phyloP scores from a whole-genome alignment of 257 asterid species.

The Nicotiana sylvestris region DNA sequence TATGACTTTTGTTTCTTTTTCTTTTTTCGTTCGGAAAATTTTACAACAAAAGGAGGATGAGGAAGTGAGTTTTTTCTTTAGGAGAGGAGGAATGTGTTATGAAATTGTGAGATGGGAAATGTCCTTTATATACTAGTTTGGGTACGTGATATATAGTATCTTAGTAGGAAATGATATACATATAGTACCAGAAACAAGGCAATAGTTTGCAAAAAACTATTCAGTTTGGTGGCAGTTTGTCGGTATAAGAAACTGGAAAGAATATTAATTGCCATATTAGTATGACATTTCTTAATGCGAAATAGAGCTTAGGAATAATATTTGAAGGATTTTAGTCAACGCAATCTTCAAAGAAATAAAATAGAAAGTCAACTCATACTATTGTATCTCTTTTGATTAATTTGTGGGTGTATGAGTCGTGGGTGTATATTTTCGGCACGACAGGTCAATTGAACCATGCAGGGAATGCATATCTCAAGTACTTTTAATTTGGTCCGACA shows the following conservation, averaged over 20 bases:
- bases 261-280: neutral
- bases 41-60: neutral
- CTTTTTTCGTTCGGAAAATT: too few relatives aligned
- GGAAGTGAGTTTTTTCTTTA: neutral
- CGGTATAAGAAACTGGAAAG: neutral
- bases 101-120: neutral
- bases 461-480: neutral
- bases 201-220: neutral
- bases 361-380: neutral
- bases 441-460: neutral
- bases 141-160: neutral
- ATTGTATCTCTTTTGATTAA: neutral
- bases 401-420: neutral
- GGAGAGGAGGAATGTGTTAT: neutral
- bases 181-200: neutral
- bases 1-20: neutral
- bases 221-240: neutral
- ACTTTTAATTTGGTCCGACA: neutral
- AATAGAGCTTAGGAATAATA: neutral
- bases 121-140: neutral
- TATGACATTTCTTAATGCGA: neutral
- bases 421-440: neutral
- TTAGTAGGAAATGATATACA: neutral
- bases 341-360: neutral
- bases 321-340: neutral